phyloP scores from a whole-genome alignment of 2,329 filamentous ascomycete species.

The Trichoderma endophyticum region DNA sequence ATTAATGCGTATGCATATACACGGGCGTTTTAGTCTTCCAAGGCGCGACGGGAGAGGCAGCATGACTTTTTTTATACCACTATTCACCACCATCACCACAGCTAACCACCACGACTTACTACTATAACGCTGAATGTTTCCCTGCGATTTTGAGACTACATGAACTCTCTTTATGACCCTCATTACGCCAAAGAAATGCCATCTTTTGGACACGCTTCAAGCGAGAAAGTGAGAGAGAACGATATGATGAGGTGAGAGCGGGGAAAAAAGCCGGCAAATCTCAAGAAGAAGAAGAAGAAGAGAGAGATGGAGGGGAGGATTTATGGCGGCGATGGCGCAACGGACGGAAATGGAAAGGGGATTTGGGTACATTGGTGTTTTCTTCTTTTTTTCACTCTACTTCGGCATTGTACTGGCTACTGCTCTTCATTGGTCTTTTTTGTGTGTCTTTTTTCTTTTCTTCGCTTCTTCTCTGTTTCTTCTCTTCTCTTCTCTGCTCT shows the following conservation, averaged over 20 bases:
- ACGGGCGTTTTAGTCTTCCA: conserved; percentile 37
- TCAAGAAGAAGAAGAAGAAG: not conserved
- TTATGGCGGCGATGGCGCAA: conserved; percentile 15
- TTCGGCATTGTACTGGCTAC: conserved; percentile 19
- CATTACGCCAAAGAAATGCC: not conserved
- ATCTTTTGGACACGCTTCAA: not conserved
- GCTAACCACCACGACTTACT: not conserved
- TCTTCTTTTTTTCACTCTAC: not conserved
- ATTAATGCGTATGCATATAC: conserved; percentile 45
- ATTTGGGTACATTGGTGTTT: conserved; percentile 4
- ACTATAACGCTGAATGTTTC: conserved; percentile 7
- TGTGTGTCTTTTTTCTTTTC: not conserved
- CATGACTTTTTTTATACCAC: conserved; percentile 13
- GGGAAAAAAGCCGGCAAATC: not conserved
- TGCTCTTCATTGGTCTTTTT: not conserved
- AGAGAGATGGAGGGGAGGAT: not conserved
- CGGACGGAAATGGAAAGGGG: conserved; percentile 15
- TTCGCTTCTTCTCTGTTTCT: conserved; percentile 10
- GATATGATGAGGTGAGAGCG: not conserved
- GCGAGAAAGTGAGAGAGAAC: not conserved
- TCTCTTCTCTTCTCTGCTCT: not conserved
- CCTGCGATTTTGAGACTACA: conserved; percentile 2
- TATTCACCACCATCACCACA: not conserved
- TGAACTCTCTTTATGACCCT: not conserved
- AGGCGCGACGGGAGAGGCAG: conserved; percentile 16